Conservation (phyloP, 805 yeast genomes). For the Kodamaea neixiangensis region DNA sequence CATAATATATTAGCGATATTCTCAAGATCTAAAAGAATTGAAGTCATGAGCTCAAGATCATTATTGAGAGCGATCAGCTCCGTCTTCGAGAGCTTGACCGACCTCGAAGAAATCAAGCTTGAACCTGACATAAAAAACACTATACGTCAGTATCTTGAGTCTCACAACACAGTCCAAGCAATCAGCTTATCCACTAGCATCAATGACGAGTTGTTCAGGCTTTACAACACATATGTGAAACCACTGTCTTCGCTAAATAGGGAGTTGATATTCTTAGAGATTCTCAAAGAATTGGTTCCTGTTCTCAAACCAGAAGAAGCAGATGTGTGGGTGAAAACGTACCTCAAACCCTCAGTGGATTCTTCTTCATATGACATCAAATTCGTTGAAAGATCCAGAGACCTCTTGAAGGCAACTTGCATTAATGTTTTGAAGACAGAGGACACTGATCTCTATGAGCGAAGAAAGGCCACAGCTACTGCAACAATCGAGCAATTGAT, state of each 20-base stretch:
- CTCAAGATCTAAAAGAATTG: background rate
- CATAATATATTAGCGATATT: background rate
- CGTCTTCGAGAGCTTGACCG: slow-evolving; percentile 25
- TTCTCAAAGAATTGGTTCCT: slow-evolving; percentile 36
- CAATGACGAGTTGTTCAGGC: slow-evolving; percentile 36
- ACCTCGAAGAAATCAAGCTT: slow-evolving; percentile 5
- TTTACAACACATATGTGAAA: slow-evolving; percentile 33
- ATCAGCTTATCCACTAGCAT: slow-evolving; percentile 31
- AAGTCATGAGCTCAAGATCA: slow-evolving; percentile 30
- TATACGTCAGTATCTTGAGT: slow-evolving; percentile 15
- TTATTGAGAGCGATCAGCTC: slow-evolving; percentile 27
- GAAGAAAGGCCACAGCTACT: slow-evolving; percentile 18
- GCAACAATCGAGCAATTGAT: slow-evolving; percentile 27
- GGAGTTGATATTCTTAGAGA: slow-evolving; percentile 41
- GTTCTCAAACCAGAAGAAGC: slow-evolving; percentile 33
- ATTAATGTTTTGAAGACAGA: slow-evolving; percentile 17
- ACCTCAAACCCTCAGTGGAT: slow-evolving; percentile 54
- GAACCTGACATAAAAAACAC: background rate
- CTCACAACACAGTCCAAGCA: slow-evolving; percentile 37
- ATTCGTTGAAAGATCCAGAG: slow-evolving; percentile 34
- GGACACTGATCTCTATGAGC: slow-evolving; percentile 22
- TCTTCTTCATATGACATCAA: slow-evolving; percentile 54
- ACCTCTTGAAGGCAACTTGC: slow-evolving; percentile 22
- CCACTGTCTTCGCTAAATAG: slow-evolving; percentile 28
- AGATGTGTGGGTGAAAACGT: slow-evolving; percentile 50